Conservation (phyloP, 139 green algal genomes). For the Protoeuglena noctilucae region DNA sequence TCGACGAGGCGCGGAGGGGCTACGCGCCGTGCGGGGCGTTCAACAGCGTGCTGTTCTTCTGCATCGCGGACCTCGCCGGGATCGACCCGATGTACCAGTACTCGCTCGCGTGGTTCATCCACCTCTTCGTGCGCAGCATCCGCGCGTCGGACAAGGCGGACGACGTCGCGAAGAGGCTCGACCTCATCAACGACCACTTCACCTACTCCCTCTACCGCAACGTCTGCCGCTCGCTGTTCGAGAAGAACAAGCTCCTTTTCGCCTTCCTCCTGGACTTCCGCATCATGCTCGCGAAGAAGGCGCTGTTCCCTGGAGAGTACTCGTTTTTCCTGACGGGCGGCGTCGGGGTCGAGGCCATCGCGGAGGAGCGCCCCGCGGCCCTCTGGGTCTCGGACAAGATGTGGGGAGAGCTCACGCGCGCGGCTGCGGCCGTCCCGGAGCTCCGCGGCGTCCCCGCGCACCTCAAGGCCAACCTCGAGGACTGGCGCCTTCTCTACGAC, state of each 20-base stretch:
- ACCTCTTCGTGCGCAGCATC: constrained; percentile 25
- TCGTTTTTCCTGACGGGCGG: constrained; percentile 22
- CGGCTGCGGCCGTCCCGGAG: constrained; percentile 6
- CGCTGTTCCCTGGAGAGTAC: neutral
- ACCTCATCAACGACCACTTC: constrained; percentile 22
- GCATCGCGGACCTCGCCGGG: constrained; percentile 33
- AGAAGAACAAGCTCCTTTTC: constrained; percentile 33
- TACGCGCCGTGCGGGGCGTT: constrained; percentile 37
- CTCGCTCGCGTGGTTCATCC: constrained; percentile 35
- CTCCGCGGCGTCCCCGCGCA: neutral
- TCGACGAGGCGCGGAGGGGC: constrained; percentile 30
- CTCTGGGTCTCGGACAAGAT: constrained; percentile 20
- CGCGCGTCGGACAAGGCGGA: constrained; percentile 5
- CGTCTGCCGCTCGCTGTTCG: constrained; percentile 25
- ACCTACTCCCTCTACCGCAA: constrained; percentile 27
- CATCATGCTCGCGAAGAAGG: constrained; percentile 16
- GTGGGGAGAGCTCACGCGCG: constrained; percentile 36
- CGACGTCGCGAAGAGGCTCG: neutral
- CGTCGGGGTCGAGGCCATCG: constrained; percentile 9
- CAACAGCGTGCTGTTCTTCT: constrained; percentile 51
- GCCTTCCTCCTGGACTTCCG: constrained; percentile 16
- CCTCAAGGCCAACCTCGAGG: neutral
- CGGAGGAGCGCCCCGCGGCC: neutral
- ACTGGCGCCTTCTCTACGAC: constrained; percentile 19
- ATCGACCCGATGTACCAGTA: constrained; percentile 43